These are phyloP conservation scores for Geotrichum klebahnii DNA, from an alignment of 1,139 yeast genomes.

Conservation along the genomic window DNA sequence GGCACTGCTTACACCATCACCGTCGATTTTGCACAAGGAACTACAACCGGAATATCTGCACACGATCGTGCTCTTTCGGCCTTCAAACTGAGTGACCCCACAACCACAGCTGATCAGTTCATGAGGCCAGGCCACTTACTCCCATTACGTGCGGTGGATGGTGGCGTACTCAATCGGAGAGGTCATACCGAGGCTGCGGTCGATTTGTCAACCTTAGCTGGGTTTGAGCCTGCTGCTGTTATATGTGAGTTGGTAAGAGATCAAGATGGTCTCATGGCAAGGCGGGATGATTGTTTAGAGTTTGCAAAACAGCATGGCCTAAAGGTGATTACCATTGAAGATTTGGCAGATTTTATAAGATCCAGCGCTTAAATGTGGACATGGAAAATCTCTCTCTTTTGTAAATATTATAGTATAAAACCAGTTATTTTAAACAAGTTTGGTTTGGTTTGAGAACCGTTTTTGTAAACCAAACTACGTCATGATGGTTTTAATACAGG, in stretches of 20 bases:
- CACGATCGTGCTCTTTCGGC: constrained; percentile 89
- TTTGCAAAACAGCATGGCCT: constrained; percentile 63
- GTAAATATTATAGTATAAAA: no score
- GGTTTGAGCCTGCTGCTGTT: constrained; percentile 80
- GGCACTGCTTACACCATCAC: constrained; percentile 97
- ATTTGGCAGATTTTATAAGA: constrained; percentile 55
- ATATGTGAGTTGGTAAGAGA: constrained; percentile 93
- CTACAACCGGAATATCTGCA: constrained; percentile 97
- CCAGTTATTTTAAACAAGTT: no score
- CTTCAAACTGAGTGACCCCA: constrained; percentile 59
- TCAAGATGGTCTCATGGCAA: constrained; percentile 93
- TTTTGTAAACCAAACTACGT: no score
- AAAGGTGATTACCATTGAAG: constrained; percentile 77
- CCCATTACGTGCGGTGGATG: constrained; percentile 87
- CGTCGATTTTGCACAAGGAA: constrained; percentile 71
- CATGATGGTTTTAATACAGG: no score
- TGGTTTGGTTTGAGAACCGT: no score
- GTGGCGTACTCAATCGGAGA: constrained; percentile 72
- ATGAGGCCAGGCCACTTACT: constrained; percentile 90
- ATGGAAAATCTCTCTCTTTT: no score
- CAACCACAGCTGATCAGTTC: constrained; percentile 58
- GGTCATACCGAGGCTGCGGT: constrained; percentile 99
- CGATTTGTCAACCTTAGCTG: constrained; percentile 73
- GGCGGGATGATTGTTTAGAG: constrained; percentile 75
- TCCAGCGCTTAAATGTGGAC: no score